These are phyloP conservation scores for Potentilla sterilis DNA, from an alignment of 306 rosid species.

Conservation along the genomic window DNA sequence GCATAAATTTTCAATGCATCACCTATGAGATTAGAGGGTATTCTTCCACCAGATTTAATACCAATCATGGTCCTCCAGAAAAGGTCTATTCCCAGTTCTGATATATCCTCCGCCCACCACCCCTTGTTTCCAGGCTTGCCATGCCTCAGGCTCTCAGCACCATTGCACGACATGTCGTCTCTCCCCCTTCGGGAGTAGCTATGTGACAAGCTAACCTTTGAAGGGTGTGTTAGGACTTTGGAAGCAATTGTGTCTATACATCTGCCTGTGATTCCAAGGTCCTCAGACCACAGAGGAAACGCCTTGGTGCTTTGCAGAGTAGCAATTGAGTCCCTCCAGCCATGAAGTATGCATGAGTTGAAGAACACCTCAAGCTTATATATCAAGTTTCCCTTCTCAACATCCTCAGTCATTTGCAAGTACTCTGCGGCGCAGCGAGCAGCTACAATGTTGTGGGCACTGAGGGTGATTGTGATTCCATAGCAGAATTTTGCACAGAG, in stretches of 20 bases:
- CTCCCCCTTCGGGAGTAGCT: constrained; percentile 67
- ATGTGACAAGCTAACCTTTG: constrained; percentile 73
- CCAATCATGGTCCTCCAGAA: constrained; percentile 94
- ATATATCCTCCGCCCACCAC: constrained; percentile 98
- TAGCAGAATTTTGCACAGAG: constrained; percentile 94
- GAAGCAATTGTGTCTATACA: constrained; percentile 81
- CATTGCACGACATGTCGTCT: constrained; percentile 78
- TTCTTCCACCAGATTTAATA: constrained; percentile 71
- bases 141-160: constrained; percentile 55
- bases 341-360: constrained; percentile 81
- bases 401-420: constrained; percentile 91
- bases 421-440: constrained; percentile 88
- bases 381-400: constrained; percentile 83
- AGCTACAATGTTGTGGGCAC: constrained; percentile 87
- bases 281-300: constrained; percentile 74
- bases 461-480: constrained; percentile 83
- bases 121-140: constrained; percentile 58
- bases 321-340: constrained; percentile 90
- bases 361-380: constrained; percentile 87
- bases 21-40: constrained; percentile 67
- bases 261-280: constrained; percentile 70
- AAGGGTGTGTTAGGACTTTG: constrained; percentile 67
- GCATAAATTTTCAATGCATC: constrained; percentile 92
- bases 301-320: constrained; percentile 84
- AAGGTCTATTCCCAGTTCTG: constrained; percentile 88